A percentile compares a stretch with the other conserved stretches of the same genome.
Conservation (phyloP, 768 basidiomycete species). For the Lactarius akahatsu region DNA sequence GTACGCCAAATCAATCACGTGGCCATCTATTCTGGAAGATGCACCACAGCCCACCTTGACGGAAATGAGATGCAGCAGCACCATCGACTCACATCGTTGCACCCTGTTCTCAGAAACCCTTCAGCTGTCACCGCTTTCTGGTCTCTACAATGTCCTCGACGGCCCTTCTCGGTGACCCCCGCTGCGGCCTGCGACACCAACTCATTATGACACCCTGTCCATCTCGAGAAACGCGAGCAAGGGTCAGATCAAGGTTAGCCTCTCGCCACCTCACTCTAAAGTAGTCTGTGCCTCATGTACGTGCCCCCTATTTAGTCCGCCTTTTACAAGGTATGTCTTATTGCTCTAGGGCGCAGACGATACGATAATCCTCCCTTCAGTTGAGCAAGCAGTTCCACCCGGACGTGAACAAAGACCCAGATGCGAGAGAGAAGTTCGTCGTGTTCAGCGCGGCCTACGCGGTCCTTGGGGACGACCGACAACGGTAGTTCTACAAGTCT, state of each 20-base stretch:
- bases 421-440: constrained; percentile 43
- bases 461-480: constrained; percentile 46
- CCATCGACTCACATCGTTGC: constrained; percentile 5
- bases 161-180: constrained; percentile 12
- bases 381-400: constrained; percentile 51
- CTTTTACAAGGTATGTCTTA: constrained; percentile 38
- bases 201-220: constrained; percentile 40
- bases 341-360: no score
- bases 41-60: background rate
- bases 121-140: background rate
- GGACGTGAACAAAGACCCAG: constrained; percentile 42
- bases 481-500: constrained; percentile 37
- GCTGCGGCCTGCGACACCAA: constrained; percentile 14
- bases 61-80: background rate
- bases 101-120: background rate
- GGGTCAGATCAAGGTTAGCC: constrained; percentile 39
- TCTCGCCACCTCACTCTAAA: background rate
- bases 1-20: no score
- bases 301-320: constrained; percentile 33
- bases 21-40: background rate
- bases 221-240: constrained; percentile 38
- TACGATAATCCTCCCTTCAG: constrained; percentile 31
- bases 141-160: background rate
- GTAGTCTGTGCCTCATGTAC: background rate
- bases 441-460: constrained; percentile 49